Evolutionary conservation across 1,284 basidiomycete species (phyloP).

Genomic region (Athelia psychrophila): DNA sequence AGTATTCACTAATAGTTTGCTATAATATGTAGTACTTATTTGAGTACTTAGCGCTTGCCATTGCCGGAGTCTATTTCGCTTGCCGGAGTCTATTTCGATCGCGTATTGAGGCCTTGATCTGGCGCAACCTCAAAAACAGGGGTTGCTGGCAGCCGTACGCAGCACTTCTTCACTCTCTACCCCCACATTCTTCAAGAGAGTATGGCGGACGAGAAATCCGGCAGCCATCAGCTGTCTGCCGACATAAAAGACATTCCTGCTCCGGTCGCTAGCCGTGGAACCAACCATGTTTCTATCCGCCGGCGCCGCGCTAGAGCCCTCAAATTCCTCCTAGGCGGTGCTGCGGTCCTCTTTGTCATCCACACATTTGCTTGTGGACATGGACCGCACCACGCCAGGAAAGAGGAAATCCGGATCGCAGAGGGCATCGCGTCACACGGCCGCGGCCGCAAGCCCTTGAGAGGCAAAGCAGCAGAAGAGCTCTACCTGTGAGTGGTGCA

Average conservation of each 20-base stretch:
- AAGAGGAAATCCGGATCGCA: not conserved
- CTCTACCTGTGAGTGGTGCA: constrained; percentile 9
- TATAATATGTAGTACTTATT: too few relatives aligned
- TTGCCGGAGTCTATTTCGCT: too few relatives aligned
- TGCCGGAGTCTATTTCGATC: too few relatives aligned
- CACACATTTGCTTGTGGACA: too few relatives aligned
- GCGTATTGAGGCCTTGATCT: too few relatives aligned
- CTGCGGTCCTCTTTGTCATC: too few relatives aligned
- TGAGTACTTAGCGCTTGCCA: too few relatives aligned
- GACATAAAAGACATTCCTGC: not conserved
- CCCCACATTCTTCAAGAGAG: not conserved
- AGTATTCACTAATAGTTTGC: too few relatives aligned
- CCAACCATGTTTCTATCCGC: not conserved
- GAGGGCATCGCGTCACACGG: not conserved
- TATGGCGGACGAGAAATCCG: not conserved
- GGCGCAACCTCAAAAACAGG: too few relatives aligned
- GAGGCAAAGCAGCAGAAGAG: constrained; percentile 11
- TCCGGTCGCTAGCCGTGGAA: not conserved
- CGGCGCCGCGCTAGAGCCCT: not conserved
- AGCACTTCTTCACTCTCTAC: too few relatives aligned
- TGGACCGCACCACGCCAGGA: not conserved
- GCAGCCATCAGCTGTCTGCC: not conserved
- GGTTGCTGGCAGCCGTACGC: too few relatives aligned
- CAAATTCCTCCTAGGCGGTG: not conserved
- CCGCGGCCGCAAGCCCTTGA: not conserved